Evolutionary conservation across 371 early-diverging fungal species (phyloP).

Genomic region (Rhizopus sp.): DNA sequence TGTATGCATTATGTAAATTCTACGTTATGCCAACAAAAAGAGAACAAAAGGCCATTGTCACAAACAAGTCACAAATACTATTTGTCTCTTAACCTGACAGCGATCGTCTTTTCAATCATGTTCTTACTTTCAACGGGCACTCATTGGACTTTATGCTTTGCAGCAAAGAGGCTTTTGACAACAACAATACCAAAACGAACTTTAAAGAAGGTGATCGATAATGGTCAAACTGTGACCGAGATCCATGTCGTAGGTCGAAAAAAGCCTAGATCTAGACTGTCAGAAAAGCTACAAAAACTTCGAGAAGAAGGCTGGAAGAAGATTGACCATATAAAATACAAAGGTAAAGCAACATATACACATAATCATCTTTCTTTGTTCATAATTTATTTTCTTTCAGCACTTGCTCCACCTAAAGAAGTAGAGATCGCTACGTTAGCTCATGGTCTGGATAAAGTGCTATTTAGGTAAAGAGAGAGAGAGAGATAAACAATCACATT

Average conservation of each 20-base stretch:
- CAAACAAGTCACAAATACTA: too few relatives aligned
- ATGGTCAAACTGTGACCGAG: constrained; percentile 1
- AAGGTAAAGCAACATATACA: neutral
- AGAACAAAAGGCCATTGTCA: too few relatives aligned
- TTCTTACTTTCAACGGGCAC: too few relatives aligned
- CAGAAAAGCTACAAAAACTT: constrained; percentile 2
- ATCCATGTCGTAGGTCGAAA: constrained; percentile 9
- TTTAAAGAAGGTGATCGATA: neutral
- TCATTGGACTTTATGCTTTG: too few relatives aligned
- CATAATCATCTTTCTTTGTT: neutral
- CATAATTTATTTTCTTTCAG: constrained; percentile 13
- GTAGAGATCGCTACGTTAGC: constrained; percentile 53
- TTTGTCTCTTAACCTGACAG: too few relatives aligned
- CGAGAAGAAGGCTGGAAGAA: neutral
- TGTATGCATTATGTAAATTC: too few relatives aligned
- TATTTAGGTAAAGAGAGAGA: constrained; percentile 84
- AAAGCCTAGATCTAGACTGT: neutral
- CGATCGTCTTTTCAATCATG: too few relatives aligned
- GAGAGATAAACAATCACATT: neutral
- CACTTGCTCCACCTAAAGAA: constrained; percentile 20
- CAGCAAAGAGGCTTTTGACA: neutral
- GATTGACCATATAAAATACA: constrained; percentile 2
- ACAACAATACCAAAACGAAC: neutral
- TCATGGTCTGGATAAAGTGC: constrained; percentile 79
- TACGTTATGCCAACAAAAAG: too few relatives aligned